Evolutionary conservation across 345 rosid species (phyloP).

Genomic region (Punica granatum): DNA sequence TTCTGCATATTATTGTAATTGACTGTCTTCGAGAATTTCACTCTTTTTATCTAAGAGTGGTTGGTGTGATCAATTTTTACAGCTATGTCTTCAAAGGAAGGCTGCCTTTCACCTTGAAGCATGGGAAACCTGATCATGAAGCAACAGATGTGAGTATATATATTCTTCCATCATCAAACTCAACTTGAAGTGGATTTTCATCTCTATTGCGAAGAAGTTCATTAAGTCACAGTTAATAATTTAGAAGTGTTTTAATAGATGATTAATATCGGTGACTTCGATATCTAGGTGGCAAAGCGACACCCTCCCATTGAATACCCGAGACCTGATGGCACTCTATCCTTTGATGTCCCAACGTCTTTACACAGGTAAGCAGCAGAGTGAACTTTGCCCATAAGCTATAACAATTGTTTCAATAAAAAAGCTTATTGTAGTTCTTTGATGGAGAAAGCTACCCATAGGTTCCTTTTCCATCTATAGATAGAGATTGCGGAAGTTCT

Average conservation of each 20-base stretch:
- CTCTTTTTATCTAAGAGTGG: not conserved
- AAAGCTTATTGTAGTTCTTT: too few relatives aligned
- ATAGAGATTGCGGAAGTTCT: too few relatives aligned
- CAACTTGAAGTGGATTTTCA: not conserved
- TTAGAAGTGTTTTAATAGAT: not conserved
- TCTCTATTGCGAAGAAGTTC: not conserved
- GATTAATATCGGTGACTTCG: not conserved
- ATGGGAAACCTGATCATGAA: slow-evolving; percentile 86
- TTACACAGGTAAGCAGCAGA: slow-evolving; percentile 58
- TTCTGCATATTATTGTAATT: slow-evolving; percentile 5
- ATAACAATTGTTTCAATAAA: too few relatives aligned
- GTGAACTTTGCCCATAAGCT: not conserved
- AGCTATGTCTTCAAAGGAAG: slow-evolving; percentile 81
- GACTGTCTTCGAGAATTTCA: not conserved
- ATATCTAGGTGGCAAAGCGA: slow-evolving; percentile 52
- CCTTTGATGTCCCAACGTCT: slow-evolving; percentile 86
- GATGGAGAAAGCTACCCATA: too few relatives aligned
- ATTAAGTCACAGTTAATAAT: not conserved
- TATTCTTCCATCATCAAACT: not conserved
- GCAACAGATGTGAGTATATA: slow-evolving; percentile 61
- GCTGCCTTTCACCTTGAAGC: slow-evolving; percentile 67
- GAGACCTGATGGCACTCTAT: slow-evolving; percentile 76
- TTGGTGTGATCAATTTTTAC: slow-evolving; percentile 14
- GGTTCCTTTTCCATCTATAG: too few relatives aligned
- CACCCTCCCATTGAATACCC: slow-evolving; percentile 68